phyloP scores from a whole-genome alignment of 129 eudicot species.

The Flaveria sonorensis region DNA sequence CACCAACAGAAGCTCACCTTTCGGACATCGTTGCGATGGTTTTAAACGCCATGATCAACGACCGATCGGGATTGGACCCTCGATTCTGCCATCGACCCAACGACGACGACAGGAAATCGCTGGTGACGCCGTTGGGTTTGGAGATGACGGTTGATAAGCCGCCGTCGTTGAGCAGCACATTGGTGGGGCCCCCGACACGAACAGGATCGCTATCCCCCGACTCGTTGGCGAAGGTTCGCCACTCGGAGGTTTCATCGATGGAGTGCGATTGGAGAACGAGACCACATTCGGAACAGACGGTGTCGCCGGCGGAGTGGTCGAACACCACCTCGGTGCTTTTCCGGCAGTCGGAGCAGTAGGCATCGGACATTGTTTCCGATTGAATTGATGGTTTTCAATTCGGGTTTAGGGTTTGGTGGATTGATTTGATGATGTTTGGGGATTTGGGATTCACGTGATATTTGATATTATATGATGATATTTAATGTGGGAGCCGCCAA shows the following conservation, averaged over 20 bases:
- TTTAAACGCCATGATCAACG: slow-evolving; percentile 64
- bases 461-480: background rate
- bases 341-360: slow-evolving; percentile 78
- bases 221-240: slow-evolving; percentile 89
- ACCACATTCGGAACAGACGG: slow-evolving; percentile 89
- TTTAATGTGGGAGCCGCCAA: slow-evolving; percentile 24
- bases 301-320: slow-evolving; percentile 87
- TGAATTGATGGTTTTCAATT: background rate
- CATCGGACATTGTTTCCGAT: slow-evolving; percentile 51
- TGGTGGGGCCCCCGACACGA: slow-evolving; percentile 86
- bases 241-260: slow-evolving; percentile 90
- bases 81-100: slow-evolving; percentile 77
- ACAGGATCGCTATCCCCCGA: slow-evolving; percentile 81
- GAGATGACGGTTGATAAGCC: slow-evolving; percentile 73
- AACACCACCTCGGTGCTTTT: slow-evolving; percentile 79
- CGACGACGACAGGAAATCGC: slow-evolving; percentile 55
- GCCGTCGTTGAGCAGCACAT: slow-evolving; percentile 65
- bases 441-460: background rate
- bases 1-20: slow-evolving; percentile 36
- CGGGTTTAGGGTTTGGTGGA: background rate
- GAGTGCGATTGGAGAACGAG: slow-evolving; percentile 82
- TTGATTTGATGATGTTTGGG: background rate
- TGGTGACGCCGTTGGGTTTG: slow-evolving; percentile 63
- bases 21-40: slow-evolving; percentile 83
- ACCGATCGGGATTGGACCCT: slow-evolving; percentile 75